Conservation (phyloP, 768 basidiomycete genomes). For the Suillus bovinus region DNA sequence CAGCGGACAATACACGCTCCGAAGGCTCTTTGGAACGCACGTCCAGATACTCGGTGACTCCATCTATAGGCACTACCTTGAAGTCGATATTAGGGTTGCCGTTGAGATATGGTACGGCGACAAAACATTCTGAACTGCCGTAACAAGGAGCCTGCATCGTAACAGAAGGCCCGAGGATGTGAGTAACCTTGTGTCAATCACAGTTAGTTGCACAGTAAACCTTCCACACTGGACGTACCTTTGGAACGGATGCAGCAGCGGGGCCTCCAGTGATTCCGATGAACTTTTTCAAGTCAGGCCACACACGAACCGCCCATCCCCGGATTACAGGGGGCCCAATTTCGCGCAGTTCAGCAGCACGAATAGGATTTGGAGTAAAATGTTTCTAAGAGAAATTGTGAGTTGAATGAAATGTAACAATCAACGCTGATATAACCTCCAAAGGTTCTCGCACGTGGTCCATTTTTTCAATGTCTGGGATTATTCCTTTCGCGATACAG, state of each 20-base stretch:
- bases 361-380: conserved; percentile 12
- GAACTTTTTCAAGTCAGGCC: conserved; percentile 8
- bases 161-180: conserved; percentile 9
- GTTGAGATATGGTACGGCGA: conserved; percentile 2
- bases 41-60: conserved; percentile 3
- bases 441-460: neutral
- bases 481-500: conserved; percentile 9
- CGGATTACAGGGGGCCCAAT: neutral
- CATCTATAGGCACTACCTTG: neutral
- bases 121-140: conserved; percentile 1
- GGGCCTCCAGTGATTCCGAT: conserved; percentile 6
- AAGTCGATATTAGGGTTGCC: neutral
- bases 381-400: neutral
- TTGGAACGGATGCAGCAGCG: conserved; percentile 7
- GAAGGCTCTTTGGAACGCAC: neutral
- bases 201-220: neutral
- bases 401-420: neutral
- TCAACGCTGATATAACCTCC: neutral
- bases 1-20: neutral
- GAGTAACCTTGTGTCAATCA: neutral
- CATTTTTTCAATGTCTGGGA: conserved; percentile 8
- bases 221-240: neutral
- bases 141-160: neutral
- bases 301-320: conserved; percentile 9
- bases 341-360: conserved; percentile 10